These are phyloP conservation scores for Cytospora piceicola DNA, from an alignment of 2,329 filamentous ascomycete species.

Conservation along the genomic window DNA sequence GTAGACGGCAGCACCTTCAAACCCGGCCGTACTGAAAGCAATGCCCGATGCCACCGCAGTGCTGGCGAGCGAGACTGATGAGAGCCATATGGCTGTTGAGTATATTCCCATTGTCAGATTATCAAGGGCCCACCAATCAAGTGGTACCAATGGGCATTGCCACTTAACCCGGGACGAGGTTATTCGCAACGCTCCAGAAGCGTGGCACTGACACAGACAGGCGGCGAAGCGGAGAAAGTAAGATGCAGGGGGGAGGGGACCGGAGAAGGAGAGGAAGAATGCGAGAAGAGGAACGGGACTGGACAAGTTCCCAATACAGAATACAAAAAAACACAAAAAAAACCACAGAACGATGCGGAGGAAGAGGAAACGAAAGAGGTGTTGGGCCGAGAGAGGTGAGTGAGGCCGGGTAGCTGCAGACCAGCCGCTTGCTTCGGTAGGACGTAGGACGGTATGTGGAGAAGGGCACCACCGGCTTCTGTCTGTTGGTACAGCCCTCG, in stretches of 20 bases:
- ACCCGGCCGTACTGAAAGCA: background rate
- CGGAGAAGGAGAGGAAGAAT: background rate
- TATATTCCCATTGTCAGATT: conserved; percentile 12
- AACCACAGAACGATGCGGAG: background rate
- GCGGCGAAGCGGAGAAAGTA: background rate
- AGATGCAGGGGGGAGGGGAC: background rate
- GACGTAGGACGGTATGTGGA: background rate
- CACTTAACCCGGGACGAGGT: conserved; percentile 5
- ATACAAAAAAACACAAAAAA: no score
- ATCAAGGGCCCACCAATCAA: background rate
- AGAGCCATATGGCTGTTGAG: background rate
- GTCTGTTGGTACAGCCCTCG: background rate
- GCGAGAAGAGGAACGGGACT: background rate
- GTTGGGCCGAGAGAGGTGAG: background rate
- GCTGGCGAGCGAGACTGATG: background rate
- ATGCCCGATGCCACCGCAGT: background rate
- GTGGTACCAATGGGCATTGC: conserved; percentile 8
- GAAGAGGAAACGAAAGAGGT: background rate
- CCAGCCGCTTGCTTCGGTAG: background rate
- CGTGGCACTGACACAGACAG: conserved; percentile 3
- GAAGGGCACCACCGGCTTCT: background rate
- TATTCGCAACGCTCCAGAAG: conserved; percentile 2
- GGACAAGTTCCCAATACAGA: background rate
- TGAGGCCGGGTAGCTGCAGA: background rate
- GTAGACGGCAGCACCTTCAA: background rate